Percentiles rank a stretch among this genome's conserved stretches.
Evolutionary conservation across 345 rosid species (phyloP).

Genomic region (Eucalyptus leucophloia): DNA sequence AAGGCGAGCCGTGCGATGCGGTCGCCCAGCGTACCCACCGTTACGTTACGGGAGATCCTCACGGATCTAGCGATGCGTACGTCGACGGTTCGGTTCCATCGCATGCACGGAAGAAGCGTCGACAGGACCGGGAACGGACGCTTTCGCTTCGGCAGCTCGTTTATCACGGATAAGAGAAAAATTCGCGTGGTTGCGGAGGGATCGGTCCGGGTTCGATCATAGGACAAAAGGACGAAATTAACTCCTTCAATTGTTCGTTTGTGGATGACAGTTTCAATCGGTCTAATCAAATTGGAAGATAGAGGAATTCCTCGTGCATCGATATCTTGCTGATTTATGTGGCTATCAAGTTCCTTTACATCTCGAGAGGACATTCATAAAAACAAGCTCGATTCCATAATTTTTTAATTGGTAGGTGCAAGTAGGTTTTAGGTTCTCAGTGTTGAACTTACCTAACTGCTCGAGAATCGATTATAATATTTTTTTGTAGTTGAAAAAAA

Average conservation of each 20-base stretch:
- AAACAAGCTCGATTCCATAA: no score
- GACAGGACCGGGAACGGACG: not conserved
- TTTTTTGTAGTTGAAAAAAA: not conserved
- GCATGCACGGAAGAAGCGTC: not conserved
- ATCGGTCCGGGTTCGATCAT: not conserved
- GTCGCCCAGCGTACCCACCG: not conserved
- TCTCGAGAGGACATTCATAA: not conserved
- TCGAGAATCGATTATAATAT: fast-evolving
- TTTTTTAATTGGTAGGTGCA: not conserved
- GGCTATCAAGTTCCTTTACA: not conserved
- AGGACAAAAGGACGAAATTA: not conserved
- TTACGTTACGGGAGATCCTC: not conserved
- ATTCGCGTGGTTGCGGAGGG: not conserved
- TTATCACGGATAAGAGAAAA: not conserved
- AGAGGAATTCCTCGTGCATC: not conserved
- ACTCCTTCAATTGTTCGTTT: not conserved
- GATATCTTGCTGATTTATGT: not conserved
- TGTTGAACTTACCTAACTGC: fast-evolving
- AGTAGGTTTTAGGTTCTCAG: fast-evolving
- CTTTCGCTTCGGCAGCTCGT: not conserved
- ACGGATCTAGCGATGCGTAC: not conserved
- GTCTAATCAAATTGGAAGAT: not conserved
- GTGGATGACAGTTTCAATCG: not conserved
- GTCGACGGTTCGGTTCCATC: not conserved
- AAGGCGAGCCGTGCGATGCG: not conserved